Conservation (phyloP, 139 green algal genomes). For the Chlorella sp. region DNA sequence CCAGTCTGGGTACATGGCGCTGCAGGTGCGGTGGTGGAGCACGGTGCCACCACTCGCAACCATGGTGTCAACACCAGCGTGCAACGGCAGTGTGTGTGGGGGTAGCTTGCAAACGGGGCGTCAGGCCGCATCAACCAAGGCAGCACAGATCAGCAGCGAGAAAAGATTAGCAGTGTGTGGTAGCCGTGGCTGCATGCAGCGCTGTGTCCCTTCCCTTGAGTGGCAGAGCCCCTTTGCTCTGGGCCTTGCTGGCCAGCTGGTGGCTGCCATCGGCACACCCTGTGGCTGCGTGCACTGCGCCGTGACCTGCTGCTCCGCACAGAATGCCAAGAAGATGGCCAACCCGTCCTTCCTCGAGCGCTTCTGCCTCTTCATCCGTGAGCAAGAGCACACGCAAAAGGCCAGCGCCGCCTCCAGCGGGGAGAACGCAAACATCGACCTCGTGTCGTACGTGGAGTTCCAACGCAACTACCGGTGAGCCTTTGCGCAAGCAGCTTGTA, state of each 20-base stretch:
- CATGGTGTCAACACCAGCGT: too few relatives aligned
- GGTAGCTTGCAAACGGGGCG: too few relatives aligned
- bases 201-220: too few relatives aligned
- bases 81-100: too few relatives aligned
- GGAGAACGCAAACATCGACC: constrained; percentile 19
- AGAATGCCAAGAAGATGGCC: constrained; percentile 16
- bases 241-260: too few relatives aligned
- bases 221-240: too few relatives aligned
- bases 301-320: background rate
- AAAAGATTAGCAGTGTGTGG: too few relatives aligned
- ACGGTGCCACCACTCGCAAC: too few relatives aligned
- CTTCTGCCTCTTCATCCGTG: constrained; percentile 28
- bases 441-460: constrained; percentile 47
- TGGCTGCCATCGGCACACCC: background rate
- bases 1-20: constrained; percentile 5
- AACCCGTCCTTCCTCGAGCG: constrained; percentile 17
- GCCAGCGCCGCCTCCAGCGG: background rate
- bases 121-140: too few relatives aligned
- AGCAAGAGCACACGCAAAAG: constrained; percentile 40
- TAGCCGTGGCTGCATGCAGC: background rate
- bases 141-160: too few relatives aligned
- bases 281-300: background rate
- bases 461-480: constrained; percentile 30
- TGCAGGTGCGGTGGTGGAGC: constrained; percentile 8
- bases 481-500: constrained; percentile 17